Conservation (phyloP, 495 filamentous ascomycete species). For the Immersiella caudata region DNA sequence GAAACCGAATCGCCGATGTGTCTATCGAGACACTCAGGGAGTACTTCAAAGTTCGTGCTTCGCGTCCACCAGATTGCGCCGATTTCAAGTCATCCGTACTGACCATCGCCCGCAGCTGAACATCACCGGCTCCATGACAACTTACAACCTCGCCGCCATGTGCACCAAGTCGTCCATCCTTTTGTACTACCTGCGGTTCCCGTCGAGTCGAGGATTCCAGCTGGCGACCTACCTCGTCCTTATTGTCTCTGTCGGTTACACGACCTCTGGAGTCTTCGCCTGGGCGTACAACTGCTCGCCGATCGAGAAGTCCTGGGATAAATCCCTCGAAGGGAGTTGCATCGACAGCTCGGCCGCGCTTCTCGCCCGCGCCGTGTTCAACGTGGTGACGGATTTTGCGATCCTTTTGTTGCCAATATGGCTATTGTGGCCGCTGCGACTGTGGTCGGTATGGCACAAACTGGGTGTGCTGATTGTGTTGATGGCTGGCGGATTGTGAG, state of each 20-base stretch:
- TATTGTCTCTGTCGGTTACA: conserved; percentile 29
- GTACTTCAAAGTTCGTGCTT: background rate
- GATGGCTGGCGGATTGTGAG: conserved; percentile 1
- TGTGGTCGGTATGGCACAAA: background rate
- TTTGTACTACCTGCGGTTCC: background rate
- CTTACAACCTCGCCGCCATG: conserved; percentile 1
- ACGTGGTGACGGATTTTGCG: conserved; percentile 27
- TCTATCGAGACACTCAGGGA: background rate
- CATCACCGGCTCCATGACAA: background rate
- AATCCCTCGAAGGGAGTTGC: conserved; percentile 26
- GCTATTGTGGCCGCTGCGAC: conserved; percentile 25
- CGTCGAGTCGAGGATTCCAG: background rate
- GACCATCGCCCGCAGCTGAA: background rate
- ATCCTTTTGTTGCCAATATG: conserved; percentile 30
- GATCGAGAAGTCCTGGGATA: conserved; percentile 32
- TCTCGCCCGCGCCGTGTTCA: conserved; percentile 24
- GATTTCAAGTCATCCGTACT: background rate
- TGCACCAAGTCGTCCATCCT: background rate
- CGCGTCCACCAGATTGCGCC: background rate
- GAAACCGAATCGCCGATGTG: background rate
- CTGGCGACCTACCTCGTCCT: conserved; percentile 26
- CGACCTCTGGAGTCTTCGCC: conserved; percentile 23
- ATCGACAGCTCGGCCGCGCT: conserved; percentile 24
- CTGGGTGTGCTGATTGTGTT: background rate
- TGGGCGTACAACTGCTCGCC: conserved; percentile 34